Evolutionary conservation across 345 rosid species (phyloP).

Genomic region (Odontarrhena argentea): DNA sequence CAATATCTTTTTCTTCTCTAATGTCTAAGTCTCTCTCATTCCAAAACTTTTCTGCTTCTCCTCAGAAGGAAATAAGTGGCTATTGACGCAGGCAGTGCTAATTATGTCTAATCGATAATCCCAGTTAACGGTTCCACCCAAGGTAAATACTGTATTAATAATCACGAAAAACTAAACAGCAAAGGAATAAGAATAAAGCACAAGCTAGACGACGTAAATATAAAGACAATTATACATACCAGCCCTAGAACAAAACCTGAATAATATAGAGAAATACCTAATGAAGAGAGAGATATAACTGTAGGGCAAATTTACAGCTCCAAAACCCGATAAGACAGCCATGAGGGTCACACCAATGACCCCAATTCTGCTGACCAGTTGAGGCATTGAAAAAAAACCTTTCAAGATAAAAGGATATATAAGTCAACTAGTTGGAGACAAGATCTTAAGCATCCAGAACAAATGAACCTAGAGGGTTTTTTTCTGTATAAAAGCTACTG

Average conservation of each 20-base stretch:
- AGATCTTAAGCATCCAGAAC: slow-evolving; percentile 23
- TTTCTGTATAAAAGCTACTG: slow-evolving; percentile 24
- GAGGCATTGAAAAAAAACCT: slow-evolving; percentile 96
- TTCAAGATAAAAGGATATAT: slow-evolving; percentile 35
- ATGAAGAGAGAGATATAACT: slow-evolving; percentile 97
- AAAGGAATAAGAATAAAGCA: slow-evolving; percentile 15
- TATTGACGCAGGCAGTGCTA: slow-evolving; percentile 10
- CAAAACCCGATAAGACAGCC: slow-evolving; percentile 98
- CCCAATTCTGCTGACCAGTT: slow-evolving; percentile 95
- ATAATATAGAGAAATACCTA: slow-evolving; percentile 49
- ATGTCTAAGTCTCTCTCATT: neutral
- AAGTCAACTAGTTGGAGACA: slow-evolving; percentile 19
- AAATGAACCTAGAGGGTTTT: neutral
- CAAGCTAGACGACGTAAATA: slow-evolving; percentile 7
- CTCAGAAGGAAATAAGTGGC: slow-evolving; percentile 4
- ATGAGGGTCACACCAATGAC: slow-evolving; percentile 96
- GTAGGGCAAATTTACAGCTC: slow-evolving; percentile 96
- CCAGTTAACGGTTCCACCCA: neutral
- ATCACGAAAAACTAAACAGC: slow-evolving; percentile 11
- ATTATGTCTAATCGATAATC: slow-evolving; percentile 1
- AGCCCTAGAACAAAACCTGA: neutral
- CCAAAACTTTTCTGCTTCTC: neutral
- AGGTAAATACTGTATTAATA: slow-evolving; percentile 9
- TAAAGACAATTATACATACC: neutral
- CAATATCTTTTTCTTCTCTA: neutral